Base-by-base conservation (phyloP, 176 grass and related monocot genomes). In the Tuctoria greenei region DNA sequence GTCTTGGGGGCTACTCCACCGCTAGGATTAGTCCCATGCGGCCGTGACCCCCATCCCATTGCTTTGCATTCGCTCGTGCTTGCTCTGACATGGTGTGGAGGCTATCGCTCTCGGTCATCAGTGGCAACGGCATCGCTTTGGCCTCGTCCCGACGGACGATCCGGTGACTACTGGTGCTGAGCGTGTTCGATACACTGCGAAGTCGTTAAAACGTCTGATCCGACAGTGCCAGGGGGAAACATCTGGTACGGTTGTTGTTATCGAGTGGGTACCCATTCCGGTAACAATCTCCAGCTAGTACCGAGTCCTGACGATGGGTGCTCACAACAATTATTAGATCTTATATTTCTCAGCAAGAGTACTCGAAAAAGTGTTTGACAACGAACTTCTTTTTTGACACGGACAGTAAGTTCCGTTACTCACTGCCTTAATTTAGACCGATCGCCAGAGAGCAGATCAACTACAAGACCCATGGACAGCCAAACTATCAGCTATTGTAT, bases 1-100 rank as follows among this genome's bases (percentile, higher is more conserved):
- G 45, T 66, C 69, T 68, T 68, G 8, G 64, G 64, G 35, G 0
- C 64, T 68, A 79, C 76, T 79, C 75, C 61, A 78, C 61, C 61
- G 47, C 61, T 39, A 66, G 74, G 61, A 77, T 61, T 58, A 12
- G 55, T 49, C 46, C 46, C 15, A 5, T 23, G 31, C n/a, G n/a
- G n/a, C n/a, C n/a, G n/a, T n/a, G n/a, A n/a, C 31, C 51, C 8
- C 38, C 4, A 40, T 51, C 47, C 57, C 24, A 27, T 44, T 62
- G 70, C 57, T 82, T 70, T 66, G 73, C 74, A 78, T 79, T 23
- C 42, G 36, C 25, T 21, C 39, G 43, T 37, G 55, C 25, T 27
- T 70, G 44, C 37, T 66, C 62, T 79, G 85, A 43, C 80, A 43
- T 38, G 25, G 44, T 54, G 61, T 61, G 25, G 44, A 62, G 61